A percentile compares a stretch with the other conserved stretches of the same genome.
Evolutionary conservation across 352 stramenopile species (phyloP).

Genomic region (Halophytophthora polymorphica): DNA sequence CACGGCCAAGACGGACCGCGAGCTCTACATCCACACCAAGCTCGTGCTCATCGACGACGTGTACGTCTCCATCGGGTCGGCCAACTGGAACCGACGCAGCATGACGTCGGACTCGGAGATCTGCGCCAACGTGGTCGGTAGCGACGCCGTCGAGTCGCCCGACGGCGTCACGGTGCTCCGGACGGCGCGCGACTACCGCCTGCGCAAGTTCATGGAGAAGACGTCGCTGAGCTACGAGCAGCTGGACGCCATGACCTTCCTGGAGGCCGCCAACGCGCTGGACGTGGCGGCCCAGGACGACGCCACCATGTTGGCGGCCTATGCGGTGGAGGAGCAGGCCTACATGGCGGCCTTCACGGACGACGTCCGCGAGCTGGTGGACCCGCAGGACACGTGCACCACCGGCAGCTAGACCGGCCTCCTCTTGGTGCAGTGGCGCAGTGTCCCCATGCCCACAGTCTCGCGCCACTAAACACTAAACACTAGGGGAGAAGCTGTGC

Average conservation of each 20-base stretch:
- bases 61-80: slow-evolving; percentile 65
- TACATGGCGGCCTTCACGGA: slow-evolving; percentile 13
- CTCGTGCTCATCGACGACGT: slow-evolving; percentile 73
- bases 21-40: slow-evolving; percentile 65
- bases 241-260: slow-evolving; percentile 1
- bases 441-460: no score
- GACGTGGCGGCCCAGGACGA: slow-evolving; percentile 7
- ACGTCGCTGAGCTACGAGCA: slow-evolving; percentile 1
- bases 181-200: slow-evolving; percentile 19
- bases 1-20: slow-evolving; percentile 19
- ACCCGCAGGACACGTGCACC: slow-evolving; percentile 10
- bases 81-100: slow-evolving; percentile 87
- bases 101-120: slow-evolving; percentile 53
- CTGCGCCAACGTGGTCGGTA: slow-evolving; percentile 28
- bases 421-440: no score
- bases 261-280: slow-evolving; percentile 14
- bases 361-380: slow-evolving; percentile 13
- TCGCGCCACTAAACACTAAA: no score
- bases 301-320: slow-evolving; percentile 11
- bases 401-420: no score
- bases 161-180: slow-evolving; percentile 12
- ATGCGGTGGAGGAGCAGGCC: slow-evolving; percentile 16
- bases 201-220: slow-evolving; percentile 30
- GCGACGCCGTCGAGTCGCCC: slow-evolving; percentile 1
- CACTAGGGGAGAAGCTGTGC: no score